Conservation (phyloP, 78 protist species). For the Dictyostelium intermedium region DNA sequence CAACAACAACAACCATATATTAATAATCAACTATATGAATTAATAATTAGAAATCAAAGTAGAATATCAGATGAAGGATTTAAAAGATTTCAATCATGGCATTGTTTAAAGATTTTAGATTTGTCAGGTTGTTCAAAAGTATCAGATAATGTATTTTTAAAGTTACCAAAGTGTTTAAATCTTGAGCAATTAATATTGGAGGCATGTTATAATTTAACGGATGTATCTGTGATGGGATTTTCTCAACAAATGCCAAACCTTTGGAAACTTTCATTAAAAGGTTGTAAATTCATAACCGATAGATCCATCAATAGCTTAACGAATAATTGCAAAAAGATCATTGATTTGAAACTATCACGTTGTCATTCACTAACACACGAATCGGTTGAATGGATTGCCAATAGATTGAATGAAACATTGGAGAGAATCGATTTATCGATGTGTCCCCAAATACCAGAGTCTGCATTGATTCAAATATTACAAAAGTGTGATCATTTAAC, state of each 20-base stretch:
- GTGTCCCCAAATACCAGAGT: constrained; percentile 52
- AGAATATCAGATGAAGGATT: constrained; percentile 49
- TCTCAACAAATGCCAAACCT: constrained; percentile 39
- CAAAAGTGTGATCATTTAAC: neutral
- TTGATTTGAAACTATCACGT: constrained; percentile 56
- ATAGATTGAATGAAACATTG: neutral
- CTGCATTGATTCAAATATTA: neutral
- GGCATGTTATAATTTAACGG: constrained; percentile 62
- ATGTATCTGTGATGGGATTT: neutral
- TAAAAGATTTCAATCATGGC: constrained; percentile 10
- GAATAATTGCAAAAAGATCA: neutral
- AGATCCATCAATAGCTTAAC: neutral
- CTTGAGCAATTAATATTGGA: constrained; percentile 32
- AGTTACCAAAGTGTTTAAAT: constrained; percentile 37
- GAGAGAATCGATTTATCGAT: constrained; percentile 61
- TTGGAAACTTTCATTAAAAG: constrained; percentile 52
- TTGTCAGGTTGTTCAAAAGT: constrained; percentile 54
- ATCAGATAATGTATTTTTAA: constrained; percentile 13
- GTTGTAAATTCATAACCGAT: constrained; percentile 59
- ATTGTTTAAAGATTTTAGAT: constrained; percentile 11
- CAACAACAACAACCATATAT: neutral
- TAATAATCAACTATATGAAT: neutral
- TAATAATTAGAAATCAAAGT: constrained; percentile 15
- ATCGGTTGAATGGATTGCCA: neutral
- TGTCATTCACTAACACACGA: constrained; percentile 39